phyloP scores from a whole-genome alignment of 228 moss, liverwort and hornwort genomes.

The Sphagnum magellanicum region DNA sequence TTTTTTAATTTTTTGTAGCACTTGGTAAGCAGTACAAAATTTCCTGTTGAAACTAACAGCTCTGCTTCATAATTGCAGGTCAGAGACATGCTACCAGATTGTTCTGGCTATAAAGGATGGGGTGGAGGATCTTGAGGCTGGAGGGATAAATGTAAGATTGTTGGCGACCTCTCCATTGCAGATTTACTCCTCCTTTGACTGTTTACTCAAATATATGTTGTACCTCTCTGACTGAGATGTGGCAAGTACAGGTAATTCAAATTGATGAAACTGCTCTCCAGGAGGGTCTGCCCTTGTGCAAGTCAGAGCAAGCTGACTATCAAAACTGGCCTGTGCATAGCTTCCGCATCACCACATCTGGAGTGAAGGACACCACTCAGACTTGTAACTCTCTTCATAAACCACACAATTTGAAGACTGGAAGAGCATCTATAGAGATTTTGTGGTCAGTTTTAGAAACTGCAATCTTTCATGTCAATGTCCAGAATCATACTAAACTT shows the following conservation, averaged over 20 bases:
- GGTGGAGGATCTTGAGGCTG: conserved; percentile 74
- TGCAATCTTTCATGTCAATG: neutral
- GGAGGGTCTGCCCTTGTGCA: conserved; percentile 74
- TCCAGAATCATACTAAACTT: neutral
- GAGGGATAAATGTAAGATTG: conserved; percentile 25
- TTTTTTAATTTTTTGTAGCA: too few species aligned
- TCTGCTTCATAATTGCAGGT: conserved; percentile 14
- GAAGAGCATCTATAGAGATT: too few species aligned
- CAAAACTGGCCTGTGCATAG: conserved; percentile 70
- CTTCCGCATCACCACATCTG: conserved; percentile 60
- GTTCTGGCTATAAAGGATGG: conserved; percentile 88
- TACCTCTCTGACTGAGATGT: too few species aligned
- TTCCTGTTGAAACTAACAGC: too few species aligned
- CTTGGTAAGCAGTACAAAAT: too few species aligned
- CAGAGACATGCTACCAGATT: conserved; percentile 78
- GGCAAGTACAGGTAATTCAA: conserved; percentile 44
- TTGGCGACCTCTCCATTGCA: neutral
- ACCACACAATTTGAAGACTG: too few species aligned
- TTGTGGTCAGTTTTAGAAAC: too few species aligned
- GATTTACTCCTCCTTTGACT: too few species aligned
- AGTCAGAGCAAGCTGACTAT: conserved; percentile 83
- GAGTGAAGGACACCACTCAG: conserved; percentile 63
- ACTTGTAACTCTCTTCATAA: neutral
- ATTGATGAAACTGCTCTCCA: conserved; percentile 87
- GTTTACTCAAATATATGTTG: neutral